Evolutionary conservation across 768 basidiomycete species (phyloP).

Genomic region (Saitozyma podzolica): DNA sequence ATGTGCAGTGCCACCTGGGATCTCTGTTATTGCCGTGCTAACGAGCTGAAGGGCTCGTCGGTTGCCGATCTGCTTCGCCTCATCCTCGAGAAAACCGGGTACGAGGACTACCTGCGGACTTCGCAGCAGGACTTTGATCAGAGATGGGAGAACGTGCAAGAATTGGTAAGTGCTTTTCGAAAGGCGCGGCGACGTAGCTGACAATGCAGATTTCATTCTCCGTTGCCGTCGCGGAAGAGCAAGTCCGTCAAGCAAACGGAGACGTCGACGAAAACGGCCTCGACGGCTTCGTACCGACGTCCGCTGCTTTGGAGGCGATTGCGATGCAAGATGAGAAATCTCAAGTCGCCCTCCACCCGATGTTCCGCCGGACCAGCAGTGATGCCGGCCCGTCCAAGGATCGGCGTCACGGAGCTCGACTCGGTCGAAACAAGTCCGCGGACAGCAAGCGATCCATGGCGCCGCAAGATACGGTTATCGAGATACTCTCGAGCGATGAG

Average conservation of each 20-base stretch:
- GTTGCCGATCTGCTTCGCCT: conserved; percentile 67
- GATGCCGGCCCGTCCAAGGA: conserved; percentile 4
- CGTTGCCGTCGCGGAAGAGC: conserved; percentile 47
- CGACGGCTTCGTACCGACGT: conserved; percentile 26
- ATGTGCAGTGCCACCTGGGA: conserved; percentile 14
- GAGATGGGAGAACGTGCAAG: conserved; percentile 82
- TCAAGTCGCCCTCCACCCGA: conserved; percentile 32
- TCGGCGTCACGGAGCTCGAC: not conserved
- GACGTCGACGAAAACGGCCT: conserved; percentile 28
- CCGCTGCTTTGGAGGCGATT: conserved; percentile 38
- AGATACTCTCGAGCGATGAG: conserved; percentile 42
- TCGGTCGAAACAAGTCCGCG: not conserved
- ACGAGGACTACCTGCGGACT: conserved; percentile 68
- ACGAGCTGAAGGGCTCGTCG: conserved; percentile 57
- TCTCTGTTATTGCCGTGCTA: not conserved
- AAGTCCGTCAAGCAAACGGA: conserved; percentile 56
- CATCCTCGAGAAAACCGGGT: conserved; percentile 63
- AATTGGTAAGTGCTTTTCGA: conserved; percentile 56
- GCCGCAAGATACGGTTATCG: conserved; percentile 26
- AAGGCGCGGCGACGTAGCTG: conserved; percentile 2
- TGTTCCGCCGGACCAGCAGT: conserved; percentile 31
- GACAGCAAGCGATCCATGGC: conserved; percentile 8
- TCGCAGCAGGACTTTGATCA: conserved; percentile 69
- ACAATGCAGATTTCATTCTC: conserved; percentile 44
- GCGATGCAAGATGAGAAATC: conserved; percentile 17